A percentile compares a stretch with the other conserved stretches of the same genome.
phyloP scores from a whole-genome alignment of 805 yeast genomes.

The Yamadazyma endophytica region DNA sequence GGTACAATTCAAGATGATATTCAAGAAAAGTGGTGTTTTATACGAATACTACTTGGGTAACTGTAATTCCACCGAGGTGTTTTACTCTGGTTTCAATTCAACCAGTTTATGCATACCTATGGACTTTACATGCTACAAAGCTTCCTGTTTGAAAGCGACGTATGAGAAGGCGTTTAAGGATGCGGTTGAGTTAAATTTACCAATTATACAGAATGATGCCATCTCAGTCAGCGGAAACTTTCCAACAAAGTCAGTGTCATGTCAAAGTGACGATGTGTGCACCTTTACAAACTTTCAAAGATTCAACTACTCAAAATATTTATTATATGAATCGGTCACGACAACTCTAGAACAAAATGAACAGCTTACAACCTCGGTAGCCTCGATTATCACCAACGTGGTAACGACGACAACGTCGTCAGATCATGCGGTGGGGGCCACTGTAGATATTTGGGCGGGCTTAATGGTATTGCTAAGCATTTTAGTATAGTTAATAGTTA shows the following conservation, averaged over 20 bases:
- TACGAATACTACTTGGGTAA: constrained; percentile 11
- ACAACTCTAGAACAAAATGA: too few species aligned
- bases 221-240: constrained; percentile 5
- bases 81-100: constrained; percentile 4
- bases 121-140: constrained; percentile 5
- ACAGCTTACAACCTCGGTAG: too few species aligned
- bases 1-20: constrained; percentile 10
- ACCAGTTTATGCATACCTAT: constrained; percentile 6
- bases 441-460: too few species aligned
- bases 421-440: too few species aligned
- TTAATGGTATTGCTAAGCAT: too few species aligned
- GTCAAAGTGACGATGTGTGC: constrained; percentile 5
- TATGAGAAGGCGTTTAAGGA: constrained; percentile 2
- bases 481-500: too few species aligned
- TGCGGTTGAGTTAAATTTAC: not conserved
- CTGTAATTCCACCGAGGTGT: constrained; percentile 8
- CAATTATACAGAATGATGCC: too few species aligned
- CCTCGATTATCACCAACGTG: too few species aligned
- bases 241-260: constrained; percentile 5
- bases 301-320: not conserved
- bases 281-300: constrained; percentile 2
- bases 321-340: too few species aligned
- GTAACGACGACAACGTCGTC: too few species aligned
- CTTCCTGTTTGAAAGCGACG: constrained; percentile 1
- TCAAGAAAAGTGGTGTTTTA: constrained; percentile 3